Evolutionary conservation across 1,284 basidiomycete genomes (phyloP).

Genomic region (Heliocybe sulcata): DNA sequence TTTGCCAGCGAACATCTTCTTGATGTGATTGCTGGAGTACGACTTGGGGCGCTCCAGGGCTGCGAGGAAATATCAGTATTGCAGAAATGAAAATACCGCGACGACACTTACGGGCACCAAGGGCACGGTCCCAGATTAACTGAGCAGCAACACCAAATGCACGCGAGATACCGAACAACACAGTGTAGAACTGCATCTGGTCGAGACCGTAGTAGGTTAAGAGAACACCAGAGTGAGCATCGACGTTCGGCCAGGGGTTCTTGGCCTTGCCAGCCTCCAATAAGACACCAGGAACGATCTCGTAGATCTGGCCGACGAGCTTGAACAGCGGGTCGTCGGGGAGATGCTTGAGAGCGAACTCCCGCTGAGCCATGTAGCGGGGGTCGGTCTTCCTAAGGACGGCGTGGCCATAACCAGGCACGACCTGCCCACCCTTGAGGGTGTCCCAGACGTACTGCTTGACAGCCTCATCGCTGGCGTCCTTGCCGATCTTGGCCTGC

Average conservation of each 20-base stretch:
- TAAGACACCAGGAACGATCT: constrained; percentile 89
- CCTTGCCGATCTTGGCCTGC: constrained; percentile 78
- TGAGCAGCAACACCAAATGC: constrained; percentile 88
- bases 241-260: constrained; percentile 93
- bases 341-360: constrained; percentile 89
- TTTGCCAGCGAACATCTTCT: constrained; percentile 65
- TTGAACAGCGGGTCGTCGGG: constrained; percentile 87
- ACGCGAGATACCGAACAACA: constrained; percentile 94
- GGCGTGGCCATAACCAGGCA: constrained; percentile 95
- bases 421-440: constrained; percentile 85
- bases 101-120: constrained; percentile 73
- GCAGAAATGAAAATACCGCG: not conserved
- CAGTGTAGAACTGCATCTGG: constrained; percentile 94
- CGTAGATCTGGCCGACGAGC: constrained; percentile 89
- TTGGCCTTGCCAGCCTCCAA: constrained; percentile 93
- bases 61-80: constrained; percentile 19
- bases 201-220: constrained; percentile 85
- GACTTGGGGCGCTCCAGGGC: constrained; percentile 86
- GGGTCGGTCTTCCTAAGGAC: constrained; percentile 97
- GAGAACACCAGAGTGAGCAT: constrained; percentile 94
- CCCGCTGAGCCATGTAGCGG: constrained; percentile 92
- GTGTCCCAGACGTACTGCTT: constrained; percentile 93
- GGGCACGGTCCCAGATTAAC: constrained; percentile 93
- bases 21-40: constrained; percentile 71
- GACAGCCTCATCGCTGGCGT: constrained; percentile 79